Conservation (phyloP, 75 land plant genomes). For the Cupressus sempervirens region DNA sequence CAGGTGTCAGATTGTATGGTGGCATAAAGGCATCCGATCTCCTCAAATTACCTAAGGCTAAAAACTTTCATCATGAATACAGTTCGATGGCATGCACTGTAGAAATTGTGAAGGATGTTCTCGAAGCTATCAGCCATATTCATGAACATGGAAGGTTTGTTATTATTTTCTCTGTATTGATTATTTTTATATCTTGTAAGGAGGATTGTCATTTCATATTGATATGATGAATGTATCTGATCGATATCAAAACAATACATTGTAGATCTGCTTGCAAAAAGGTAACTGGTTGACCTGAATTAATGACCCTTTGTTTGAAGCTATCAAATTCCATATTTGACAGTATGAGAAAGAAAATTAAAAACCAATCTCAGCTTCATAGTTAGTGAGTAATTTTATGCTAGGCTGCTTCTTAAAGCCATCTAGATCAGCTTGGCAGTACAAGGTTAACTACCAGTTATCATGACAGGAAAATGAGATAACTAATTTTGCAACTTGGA, state of each 20-base stretch:
- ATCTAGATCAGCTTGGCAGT: neutral
- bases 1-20: slow-evolving; percentile 47
- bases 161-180: neutral
- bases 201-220: neutral
- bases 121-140: slow-evolving; percentile 41
- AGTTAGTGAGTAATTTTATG: neutral
- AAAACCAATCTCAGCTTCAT: neutral
- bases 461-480: neutral
- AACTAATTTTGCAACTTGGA: slow-evolving; percentile 5
- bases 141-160: slow-evolving; percentile 42
- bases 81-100: slow-evolving; percentile 45
- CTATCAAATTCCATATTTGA: neutral
- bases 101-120: slow-evolving; percentile 46
- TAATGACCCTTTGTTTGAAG: neutral
- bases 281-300: neutral
- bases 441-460: neutral
- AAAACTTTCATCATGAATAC: slow-evolving; percentile 37
- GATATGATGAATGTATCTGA: neutral
- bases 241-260: neutral
- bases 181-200: neutral
- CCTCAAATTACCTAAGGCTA: slow-evolving; percentile 38
- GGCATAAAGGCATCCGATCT: slow-evolving; percentile 26
- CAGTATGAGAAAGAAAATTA: too few relatives aligned
- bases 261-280: neutral
- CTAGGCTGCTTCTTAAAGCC: neutral